Base-by-base conservation (phyloP, 2,329 filamentous ascomycete species). In the Aspergillus persii region DNA sequence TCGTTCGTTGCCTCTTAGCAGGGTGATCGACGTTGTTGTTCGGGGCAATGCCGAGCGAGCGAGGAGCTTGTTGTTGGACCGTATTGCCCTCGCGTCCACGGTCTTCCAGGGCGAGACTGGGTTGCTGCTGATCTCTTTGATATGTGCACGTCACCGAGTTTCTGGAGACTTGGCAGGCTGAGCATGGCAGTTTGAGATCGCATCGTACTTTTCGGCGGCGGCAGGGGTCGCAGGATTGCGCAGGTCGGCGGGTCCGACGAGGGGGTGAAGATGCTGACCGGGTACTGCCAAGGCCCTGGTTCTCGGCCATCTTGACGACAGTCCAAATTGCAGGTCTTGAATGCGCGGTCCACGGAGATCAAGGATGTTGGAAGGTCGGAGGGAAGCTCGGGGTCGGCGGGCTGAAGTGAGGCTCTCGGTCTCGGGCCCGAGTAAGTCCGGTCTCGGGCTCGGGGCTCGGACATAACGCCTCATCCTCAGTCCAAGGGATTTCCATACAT, bases 201-300 rank as follows among this genome's bases (percentile, higher is more conserved):
- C 70, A 72, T 26, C 67, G 65, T 33, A 72, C 62, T 56, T 72
- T 72, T 49, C 69, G 69, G 18, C 62, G 68, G 39, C 69, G 69
- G 48, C 70, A 72, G 56, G 67, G 68, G 49, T 68, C 64, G 57
- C 69, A 72, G 2, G 69, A 64, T 27, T 67, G 61, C 8, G 67
- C 65, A 4, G 69, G 69, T 4, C 70, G 69, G 12, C 68, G 64
- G 54, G 68, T 68, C 50, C 70, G 70, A 39, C 33, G 33, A 8
- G 33, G 33, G 33, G 33, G 15, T 39, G 33, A 39, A 8, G 33
- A 15, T 39, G 33, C 18, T 23, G 18, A 23, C 18, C 18, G 18
- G 18, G 18, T 23, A 23, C 18, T 23, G 18, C 18, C 18, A 23
- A 23, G 18, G 18, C 18, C 18, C 18, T 23, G 18, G 18, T 23